Conservation (phyloP, 2,329 filamentous ascomycete species). For the Lasiodiplodia sp. region DNA sequence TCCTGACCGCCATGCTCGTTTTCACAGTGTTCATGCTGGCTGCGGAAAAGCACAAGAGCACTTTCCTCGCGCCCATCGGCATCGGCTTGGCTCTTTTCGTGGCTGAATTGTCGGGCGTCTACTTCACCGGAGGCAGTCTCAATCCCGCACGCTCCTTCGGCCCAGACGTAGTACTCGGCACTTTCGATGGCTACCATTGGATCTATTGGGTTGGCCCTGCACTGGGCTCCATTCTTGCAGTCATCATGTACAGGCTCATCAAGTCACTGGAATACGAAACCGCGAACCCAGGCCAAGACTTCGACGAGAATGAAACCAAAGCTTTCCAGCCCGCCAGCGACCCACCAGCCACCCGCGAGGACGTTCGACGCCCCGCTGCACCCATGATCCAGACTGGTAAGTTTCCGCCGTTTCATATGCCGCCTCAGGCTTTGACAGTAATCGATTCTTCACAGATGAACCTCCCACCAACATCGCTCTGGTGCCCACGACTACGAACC, state of each 20-base stretch:
- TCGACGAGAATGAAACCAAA: slow-evolving; percentile 38
- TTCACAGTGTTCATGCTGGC: slow-evolving; percentile 46
- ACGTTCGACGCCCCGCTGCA: background rate
- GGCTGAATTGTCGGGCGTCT: slow-evolving; percentile 39
- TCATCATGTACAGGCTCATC: slow-evolving; percentile 49
- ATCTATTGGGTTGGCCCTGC: slow-evolving; percentile 58
- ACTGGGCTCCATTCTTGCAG: slow-evolving; percentile 48
- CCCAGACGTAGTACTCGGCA: slow-evolving; percentile 49
- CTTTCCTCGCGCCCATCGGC: slow-evolving; percentile 37
- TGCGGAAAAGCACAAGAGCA: slow-evolving; percentile 42
- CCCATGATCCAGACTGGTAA: background rate
- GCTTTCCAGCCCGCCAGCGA: slow-evolving; percentile 3
- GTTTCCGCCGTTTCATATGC: background rate
- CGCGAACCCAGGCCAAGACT: slow-evolving; percentile 50
- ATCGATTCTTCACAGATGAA: background rate
- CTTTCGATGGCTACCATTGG: slow-evolving; percentile 53
- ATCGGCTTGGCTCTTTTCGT: slow-evolving; percentile 38
- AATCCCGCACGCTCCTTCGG: slow-evolving; percentile 57
- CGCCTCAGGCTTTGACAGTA: no score
- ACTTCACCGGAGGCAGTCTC: slow-evolving; percentile 54
- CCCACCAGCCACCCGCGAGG: background rate
- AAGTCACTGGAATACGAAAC: slow-evolving; percentile 51
- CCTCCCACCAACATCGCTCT: background rate
- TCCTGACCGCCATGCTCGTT: slow-evolving; percentile 48
- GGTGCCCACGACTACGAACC: background rate